phyloP scores from a whole-genome alignment of 768 basidiomycete genomes.

The Rubroboletus pulcherrimus region DNA sequence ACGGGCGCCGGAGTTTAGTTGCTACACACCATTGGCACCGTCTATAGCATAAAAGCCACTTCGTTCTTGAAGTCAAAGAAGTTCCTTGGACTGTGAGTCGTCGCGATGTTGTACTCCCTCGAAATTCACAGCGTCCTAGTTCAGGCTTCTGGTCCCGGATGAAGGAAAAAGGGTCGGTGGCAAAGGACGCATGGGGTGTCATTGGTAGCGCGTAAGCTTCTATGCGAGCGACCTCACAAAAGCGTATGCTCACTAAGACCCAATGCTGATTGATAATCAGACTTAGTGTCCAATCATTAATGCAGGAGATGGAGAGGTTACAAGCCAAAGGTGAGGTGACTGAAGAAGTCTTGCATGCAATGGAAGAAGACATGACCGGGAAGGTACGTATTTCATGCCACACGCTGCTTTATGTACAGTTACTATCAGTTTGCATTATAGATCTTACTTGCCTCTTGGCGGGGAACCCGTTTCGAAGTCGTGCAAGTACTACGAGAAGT shows the following conservation, averaged over 20 bases:
- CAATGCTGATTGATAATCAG: constrained; percentile 31
- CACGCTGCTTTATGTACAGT: background rate
- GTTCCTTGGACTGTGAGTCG: constrained; percentile 81
- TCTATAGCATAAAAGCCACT: constrained; percentile 92
- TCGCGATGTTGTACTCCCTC: constrained; percentile 3
- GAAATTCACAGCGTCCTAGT: constrained; percentile 33
- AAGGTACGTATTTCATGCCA: constrained; percentile 49
- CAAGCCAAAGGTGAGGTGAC: constrained; percentile 85
- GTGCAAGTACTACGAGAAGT: constrained; percentile 82
- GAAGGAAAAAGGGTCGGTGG: constrained; percentile 89
- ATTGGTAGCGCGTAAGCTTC: constrained; percentile 85
- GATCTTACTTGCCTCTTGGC: constrained; percentile 97
- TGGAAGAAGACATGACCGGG: constrained; percentile 92
- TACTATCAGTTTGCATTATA: constrained; percentile 21
- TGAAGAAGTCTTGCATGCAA: constrained; percentile 79
- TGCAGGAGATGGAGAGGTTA: constrained; percentile 83
- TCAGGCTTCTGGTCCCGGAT: constrained; percentile 90
- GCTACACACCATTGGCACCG: constrained; percentile 83
- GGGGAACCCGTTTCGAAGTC: constrained; percentile 94
- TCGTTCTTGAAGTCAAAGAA: constrained; percentile 89
- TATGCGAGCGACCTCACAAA: constrained; percentile 30
- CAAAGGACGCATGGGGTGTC: constrained; percentile 97
- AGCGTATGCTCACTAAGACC: constrained; percentile 55
- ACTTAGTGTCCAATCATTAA: constrained; percentile 23
- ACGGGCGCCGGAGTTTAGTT: constrained; percentile 41